Evolutionary conservation across 257 asterid genomes (phyloP).

Genomic region (Rauvolfia tetraphylla): DNA sequence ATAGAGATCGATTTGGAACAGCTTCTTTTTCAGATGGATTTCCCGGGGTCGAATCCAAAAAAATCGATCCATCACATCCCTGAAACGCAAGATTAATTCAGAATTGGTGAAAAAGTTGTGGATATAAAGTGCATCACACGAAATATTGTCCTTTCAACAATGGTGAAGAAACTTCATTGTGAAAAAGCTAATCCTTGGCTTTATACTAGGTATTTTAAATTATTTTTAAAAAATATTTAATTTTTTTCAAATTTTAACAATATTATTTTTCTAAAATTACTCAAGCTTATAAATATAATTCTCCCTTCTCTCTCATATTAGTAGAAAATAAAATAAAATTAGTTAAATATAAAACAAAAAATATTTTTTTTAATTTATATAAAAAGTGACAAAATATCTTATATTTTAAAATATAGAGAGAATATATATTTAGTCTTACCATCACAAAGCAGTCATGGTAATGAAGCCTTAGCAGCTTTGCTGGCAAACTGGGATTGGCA

Average conservation of each 20-base stretch:
- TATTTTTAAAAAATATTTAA: no score
- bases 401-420: no score
- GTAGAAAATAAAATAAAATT: no score
- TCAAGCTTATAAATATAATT: no score
- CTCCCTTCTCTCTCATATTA: no score
- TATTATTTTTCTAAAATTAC: no score
- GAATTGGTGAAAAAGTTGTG: background rate
- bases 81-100: conserved; percentile 10
- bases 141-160: background rate
- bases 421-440: conserved; percentile 23
- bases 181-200: no score
- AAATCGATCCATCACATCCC: conserved; percentile 76
- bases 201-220: no score
- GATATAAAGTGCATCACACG: background rate
- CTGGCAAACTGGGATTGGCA: conserved; percentile 47
- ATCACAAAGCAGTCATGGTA: conserved; percentile 80
- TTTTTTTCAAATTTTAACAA: no score
- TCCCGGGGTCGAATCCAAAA: conserved; percentile 40
- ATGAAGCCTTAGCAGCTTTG: conserved; percentile 63
- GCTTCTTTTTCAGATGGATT: conserved; percentile 57
- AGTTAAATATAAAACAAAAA: no score
- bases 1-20: conserved; percentile 42
- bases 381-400: no score
- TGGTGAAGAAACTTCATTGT: background rate
- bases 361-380: no score